Conservation (phyloP, 371 early-diverging fungal genomes). For the Mortierella sp. region DNA sequence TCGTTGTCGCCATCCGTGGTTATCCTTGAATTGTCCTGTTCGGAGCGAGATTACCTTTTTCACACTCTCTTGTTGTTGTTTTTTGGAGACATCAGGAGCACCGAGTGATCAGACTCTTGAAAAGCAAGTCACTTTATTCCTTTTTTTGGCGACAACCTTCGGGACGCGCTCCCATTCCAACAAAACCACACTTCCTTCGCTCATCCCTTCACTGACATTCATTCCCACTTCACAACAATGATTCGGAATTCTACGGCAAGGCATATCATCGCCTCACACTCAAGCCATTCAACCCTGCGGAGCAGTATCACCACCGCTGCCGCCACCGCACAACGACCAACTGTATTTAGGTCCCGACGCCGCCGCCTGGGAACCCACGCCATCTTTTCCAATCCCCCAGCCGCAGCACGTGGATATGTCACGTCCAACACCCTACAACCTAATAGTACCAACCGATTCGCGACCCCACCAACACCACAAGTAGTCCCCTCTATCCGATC, state of each 20-base stretch:
- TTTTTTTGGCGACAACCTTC: not conserved
- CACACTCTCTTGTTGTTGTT: too few relatives aligned
- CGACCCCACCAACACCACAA: not conserved
- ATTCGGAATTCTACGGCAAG: slow-evolving; percentile 19
- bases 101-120: too few relatives aligned
- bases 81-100: too few relatives aligned
- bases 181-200: not conserved
- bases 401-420: not conserved
- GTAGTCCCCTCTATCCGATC: not conserved
- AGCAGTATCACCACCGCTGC: not conserved
- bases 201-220: not conserved
- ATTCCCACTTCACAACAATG: not conserved
- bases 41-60: too few relatives aligned
- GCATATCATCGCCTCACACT: not conserved
- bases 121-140: slow-evolving; percentile 6
- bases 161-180: not conserved
- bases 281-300: not conserved
- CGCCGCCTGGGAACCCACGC: slow-evolving; percentile 24
- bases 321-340: not conserved
- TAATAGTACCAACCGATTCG: not conserved
- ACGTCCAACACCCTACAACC: not conserved
- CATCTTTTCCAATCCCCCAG: not conserved
- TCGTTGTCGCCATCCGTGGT: not conserved
- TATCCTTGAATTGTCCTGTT: not conserved
- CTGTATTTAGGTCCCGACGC: not conserved